These are phyloP conservation scores for Elsinoe perseae DNA, from an alignment of 2,329 filamentous ascomycete species.

Conservation along the genomic window DNA sequence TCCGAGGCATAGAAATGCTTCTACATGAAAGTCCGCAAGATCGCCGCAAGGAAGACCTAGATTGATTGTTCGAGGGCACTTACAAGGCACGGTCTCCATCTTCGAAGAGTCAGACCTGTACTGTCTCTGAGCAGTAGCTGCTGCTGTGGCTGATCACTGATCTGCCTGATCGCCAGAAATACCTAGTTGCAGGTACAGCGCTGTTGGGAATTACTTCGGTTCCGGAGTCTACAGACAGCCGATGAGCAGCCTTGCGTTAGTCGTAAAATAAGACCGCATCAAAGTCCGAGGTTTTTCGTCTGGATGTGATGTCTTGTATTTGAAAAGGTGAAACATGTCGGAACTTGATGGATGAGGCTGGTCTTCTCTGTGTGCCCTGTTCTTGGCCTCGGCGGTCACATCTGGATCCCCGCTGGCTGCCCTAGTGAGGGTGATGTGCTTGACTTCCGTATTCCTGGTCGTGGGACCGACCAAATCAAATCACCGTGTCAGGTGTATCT, in stretches of 20 bases:
- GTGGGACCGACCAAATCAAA: too few relatives aligned
- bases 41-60: not conserved
- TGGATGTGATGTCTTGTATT: not conserved
- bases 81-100: not conserved
- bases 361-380: not conserved
- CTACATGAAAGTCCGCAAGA: too few relatives aligned
- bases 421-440: not conserved
- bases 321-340: not conserved
- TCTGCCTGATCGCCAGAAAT: not conserved
- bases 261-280: not conserved
- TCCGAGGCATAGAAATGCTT: not conserved
- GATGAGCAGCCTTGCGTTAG: not conserved
- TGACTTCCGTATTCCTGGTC: too few relatives aligned
- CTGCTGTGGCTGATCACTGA: not conserved
- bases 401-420: not conserved
- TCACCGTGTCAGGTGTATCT: too few relatives aligned
- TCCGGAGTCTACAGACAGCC: not conserved
- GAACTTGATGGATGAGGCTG: not conserved
- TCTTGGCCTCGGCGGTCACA: not conserved
- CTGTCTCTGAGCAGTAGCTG: too few relatives aligned
- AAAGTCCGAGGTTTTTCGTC: not conserved
- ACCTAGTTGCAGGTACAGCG: not conserved
- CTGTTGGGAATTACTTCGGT: not conserved
- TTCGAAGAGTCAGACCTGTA: not conserved
- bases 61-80: not conserved